Conservation (phyloP, 257 asterid genomes). For the Gentiana macrophylla region DNA sequence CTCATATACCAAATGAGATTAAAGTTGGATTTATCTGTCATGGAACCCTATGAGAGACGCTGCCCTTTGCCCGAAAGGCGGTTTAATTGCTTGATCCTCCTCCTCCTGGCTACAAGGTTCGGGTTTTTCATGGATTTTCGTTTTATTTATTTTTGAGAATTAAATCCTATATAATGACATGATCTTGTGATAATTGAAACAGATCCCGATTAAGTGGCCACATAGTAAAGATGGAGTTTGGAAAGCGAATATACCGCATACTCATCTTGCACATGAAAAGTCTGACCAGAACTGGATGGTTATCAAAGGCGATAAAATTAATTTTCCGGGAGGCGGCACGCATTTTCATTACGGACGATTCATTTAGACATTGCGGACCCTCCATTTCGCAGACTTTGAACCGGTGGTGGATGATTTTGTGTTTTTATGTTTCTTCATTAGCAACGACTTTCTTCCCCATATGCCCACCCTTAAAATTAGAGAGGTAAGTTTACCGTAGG, state of each 20-base stretch:
- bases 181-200: conserved; percentile 7
- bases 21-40: conserved; percentile 81
- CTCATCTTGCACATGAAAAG: conserved; percentile 89
- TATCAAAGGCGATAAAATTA: conserved; percentile 71
- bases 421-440: no score
- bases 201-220: conserved; percentile 95
- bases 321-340: conserved; percentile 95
- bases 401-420: no score
- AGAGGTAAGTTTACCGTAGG: no score
- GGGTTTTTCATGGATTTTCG: conserved; percentile 2
- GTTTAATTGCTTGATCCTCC: conserved; percentile 91
- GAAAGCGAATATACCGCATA: conserved; percentile 94
- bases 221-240: conserved; percentile 88
- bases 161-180: not conserved
- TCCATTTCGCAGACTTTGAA: no score
- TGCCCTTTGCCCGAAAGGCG: conserved; percentile 93
- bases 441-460: no score
- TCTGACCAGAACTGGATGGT: conserved; percentile 99
- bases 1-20: conserved; percentile 83
- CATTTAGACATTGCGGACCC: no score
- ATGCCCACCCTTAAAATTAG: no score
- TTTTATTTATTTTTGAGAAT: not conserved
- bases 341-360: conserved; percentile 71
- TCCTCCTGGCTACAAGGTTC: conserved; percentile 85
- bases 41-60: conserved; percentile 99